phyloP scores from a whole-genome alignment of 176 grass and related monocot species.

The Aegilops speltoides region DNA sequence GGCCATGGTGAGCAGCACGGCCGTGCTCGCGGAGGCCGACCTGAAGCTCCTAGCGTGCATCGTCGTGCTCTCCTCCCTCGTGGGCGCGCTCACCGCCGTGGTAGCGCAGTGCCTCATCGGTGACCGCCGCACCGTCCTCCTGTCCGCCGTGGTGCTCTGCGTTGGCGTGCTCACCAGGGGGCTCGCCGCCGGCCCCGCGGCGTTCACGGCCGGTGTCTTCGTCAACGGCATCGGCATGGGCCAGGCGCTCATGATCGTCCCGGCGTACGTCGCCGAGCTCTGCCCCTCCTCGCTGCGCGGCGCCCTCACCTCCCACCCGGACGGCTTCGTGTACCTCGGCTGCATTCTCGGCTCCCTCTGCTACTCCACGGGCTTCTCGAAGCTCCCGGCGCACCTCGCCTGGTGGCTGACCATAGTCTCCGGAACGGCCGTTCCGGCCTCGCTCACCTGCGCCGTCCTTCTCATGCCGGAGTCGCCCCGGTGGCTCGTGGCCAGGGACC shows the following conservation, averaged over 20 bases:
- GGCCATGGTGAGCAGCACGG: conserved; percentile 36
- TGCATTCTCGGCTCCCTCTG: conserved; percentile 36
- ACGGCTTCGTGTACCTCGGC: conserved; percentile 52
- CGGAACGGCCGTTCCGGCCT: conserved; percentile 14
- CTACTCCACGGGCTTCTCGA: conserved; percentile 16
- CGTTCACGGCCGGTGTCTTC: conserved; percentile 35
- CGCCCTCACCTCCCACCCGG: conserved; percentile 31
- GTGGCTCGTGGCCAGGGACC: conserved; percentile 11
- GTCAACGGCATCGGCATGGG: conserved; percentile 39
- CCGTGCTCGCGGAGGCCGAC: conserved; percentile 16
- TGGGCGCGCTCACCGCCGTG: conserved; percentile 10
- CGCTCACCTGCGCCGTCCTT: conserved; percentile 7
- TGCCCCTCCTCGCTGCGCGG: conserved; percentile 3
- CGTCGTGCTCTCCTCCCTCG: background rate
- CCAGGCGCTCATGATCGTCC: conserved; percentile 36
- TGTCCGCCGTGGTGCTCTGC: conserved; percentile 27
- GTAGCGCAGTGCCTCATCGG: conserved; percentile 16
- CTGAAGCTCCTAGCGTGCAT: conserved; percentile 39
- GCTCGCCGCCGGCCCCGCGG: background rate
- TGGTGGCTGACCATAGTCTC: conserved; percentile 24
- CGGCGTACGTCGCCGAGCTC: conserved; percentile 36
- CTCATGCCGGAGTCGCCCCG: conserved; percentile 46
- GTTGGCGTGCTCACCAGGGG: conserved; percentile 22
- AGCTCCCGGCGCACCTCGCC: conserved; percentile 17
- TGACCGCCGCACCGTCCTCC: conserved; percentile 27